phyloP scores from a whole-genome alignment of 768 basidiomycete genomes.

The Tricholoma saponaceum region DNA sequence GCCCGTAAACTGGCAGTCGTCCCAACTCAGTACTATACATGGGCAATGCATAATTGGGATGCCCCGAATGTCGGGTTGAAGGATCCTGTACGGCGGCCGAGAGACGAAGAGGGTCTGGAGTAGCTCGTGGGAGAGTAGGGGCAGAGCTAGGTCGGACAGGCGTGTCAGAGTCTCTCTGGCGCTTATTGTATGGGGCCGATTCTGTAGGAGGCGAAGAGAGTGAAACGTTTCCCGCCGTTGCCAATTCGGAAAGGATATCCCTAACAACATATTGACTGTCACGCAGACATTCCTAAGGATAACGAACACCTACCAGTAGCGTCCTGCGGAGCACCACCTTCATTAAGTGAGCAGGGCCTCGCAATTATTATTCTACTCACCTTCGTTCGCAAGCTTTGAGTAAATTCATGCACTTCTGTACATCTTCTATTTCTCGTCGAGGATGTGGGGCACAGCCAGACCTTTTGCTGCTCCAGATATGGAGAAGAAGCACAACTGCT shows the following conservation, averaged over 20 bases:
- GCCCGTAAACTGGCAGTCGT: constrained; percentile 44
- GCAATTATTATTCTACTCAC: constrained; percentile 18
- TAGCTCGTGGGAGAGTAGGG: constrained; percentile 11
- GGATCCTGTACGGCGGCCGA: constrained; percentile 17
- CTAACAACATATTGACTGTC: constrained; percentile 13
- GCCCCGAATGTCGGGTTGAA: constrained; percentile 6
- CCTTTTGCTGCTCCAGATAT: constrained; percentile 59
- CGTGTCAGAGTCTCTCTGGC: constrained; percentile 13
- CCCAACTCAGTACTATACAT: constrained; percentile 58
- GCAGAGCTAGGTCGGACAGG: neutral
- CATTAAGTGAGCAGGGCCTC: neutral
- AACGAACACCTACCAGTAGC: constrained; percentile 28
- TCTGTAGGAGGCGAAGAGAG: constrained; percentile 11
- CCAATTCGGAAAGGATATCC: constrained; percentile 34
- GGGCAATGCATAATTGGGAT: constrained; percentile 37
- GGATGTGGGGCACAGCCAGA: constrained; percentile 43
- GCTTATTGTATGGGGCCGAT: constrained; percentile 9
- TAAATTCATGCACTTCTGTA: constrained; percentile 53
- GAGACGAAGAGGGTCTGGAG: constrained; percentile 26
- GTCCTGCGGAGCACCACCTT: constrained; percentile 41
- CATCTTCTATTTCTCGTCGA: constrained; percentile 52
- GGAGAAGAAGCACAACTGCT: constrained; percentile 56
- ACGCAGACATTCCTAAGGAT: neutral
- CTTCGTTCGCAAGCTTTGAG: constrained; percentile 39
- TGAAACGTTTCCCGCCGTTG: constrained; percentile 29